Evolutionary conservation across 345 rosid genomes (phyloP).

Genomic region (Pugionium dolabratum): DNA sequence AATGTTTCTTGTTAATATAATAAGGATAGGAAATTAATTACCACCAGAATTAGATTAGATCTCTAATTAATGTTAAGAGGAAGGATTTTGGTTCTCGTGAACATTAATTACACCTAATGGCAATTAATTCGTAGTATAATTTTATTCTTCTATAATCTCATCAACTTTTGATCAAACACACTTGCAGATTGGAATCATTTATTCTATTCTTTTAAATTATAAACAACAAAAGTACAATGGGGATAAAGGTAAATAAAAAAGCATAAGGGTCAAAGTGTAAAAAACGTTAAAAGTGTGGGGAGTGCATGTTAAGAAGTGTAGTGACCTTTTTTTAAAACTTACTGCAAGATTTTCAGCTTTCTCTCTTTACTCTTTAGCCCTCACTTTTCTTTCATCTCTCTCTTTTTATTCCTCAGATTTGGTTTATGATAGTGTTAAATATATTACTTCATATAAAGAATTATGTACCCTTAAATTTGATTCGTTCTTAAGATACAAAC

Average conservation of each 20-base stretch:
- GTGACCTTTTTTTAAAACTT: constrained; percentile 15
- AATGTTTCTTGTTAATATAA: no score
- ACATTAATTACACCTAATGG: constrained; percentile 21
- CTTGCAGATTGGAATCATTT: neutral
- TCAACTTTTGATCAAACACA: neutral
- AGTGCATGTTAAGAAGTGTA: constrained; percentile 19
- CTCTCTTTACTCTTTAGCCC: constrained; percentile 16
- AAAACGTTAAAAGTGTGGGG: constrained; percentile 16
- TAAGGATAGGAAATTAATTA: neutral
- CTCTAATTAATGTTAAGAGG: constrained; percentile 20
- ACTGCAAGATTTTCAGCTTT: constrained; percentile 1
- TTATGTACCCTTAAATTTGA: no score
- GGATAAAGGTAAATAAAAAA: constrained; percentile 12
- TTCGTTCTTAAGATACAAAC: no score
- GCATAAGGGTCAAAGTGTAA: constrained; percentile 17
- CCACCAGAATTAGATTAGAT: constrained; percentile 1
- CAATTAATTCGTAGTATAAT: neutral
- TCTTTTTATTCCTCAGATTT: neutral
- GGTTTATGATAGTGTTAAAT: no score
- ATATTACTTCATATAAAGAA: no score
- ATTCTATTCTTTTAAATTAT: neutral
- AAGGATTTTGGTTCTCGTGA: constrained; percentile 34
- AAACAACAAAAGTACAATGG: neutral
- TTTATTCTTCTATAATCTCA: neutral
- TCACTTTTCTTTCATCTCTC: constrained; percentile 22